Conservation (phyloP, 805 yeast species). For the Spencermartinsiella europaea region DNA sequence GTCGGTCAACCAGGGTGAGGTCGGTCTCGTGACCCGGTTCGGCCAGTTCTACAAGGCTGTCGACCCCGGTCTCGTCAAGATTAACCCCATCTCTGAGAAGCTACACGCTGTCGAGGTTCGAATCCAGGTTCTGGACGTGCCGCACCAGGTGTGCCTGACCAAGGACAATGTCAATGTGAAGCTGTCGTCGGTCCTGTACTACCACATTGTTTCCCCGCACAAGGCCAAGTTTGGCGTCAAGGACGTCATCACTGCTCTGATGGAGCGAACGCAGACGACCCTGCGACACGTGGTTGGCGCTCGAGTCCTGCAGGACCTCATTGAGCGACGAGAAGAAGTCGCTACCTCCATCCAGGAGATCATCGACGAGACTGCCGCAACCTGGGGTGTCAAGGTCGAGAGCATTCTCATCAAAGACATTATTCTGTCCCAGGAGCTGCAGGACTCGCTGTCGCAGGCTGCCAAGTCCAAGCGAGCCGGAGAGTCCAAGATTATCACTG, state of each 20-base stretch:
- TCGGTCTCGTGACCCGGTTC: slow-evolving; percentile 60
- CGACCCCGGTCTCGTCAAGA: slow-evolving; percentile 63
- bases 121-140: slow-evolving; percentile 57
- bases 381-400: slow-evolving; percentile 70
- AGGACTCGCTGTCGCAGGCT: slow-evolving; percentile 61
- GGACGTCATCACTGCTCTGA: slow-evolving; percentile 49
- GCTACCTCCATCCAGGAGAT: slow-evolving; percentile 59
- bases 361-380: slow-evolving; percentile 55
- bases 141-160: slow-evolving; percentile 66
- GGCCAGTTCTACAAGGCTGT: slow-evolving; percentile 61
- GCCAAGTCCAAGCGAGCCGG: slow-evolving; percentile 74
- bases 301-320: slow-evolving; percentile 61
- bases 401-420: slow-evolving; percentile 65
- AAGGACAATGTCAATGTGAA: slow-evolving; percentile 59
- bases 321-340: slow-evolving; percentile 66
- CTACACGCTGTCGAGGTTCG: slow-evolving; percentile 48
- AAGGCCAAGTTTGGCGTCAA: slow-evolving; percentile 56
- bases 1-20: slow-evolving; percentile 59
- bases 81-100: slow-evolving; percentile 60
- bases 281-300: slow-evolving; percentile 68
- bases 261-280: slow-evolving; percentile 68
- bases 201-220: slow-evolving; percentile 62
- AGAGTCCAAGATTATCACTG: slow-evolving; percentile 69
- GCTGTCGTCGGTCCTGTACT: slow-evolving; percentile 63
- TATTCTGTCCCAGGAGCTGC: slow-evolving; percentile 48